Base-by-base conservation (phyloP, 176 grass and related monocot genomes). In the Zoysia japonica region DNA sequence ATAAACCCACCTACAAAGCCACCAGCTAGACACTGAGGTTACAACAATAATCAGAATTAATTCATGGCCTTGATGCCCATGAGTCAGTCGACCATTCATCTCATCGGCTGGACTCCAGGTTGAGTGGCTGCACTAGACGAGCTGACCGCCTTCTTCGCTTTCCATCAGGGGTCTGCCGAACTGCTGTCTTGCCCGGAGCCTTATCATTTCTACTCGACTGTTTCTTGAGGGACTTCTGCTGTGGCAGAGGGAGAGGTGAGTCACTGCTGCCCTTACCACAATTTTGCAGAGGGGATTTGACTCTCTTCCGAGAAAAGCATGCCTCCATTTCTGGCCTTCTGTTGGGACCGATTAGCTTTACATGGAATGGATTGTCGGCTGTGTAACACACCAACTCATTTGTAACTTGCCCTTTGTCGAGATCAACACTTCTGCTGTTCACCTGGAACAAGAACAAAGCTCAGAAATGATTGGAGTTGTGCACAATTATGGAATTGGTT, bases 301-400 rank as follows among this genome's bases (percentile, higher is more conserved):
- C 41, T 81, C 95, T 94, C 75, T 98, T 98, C 36, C 92, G 75
- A 47, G 81, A 36, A 2, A 85, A 84, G 71, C 77, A 69, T 19
- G 82, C 78, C 38, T 71, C 72, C 35, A 77, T 75, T 71, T 87
- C 80, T 11, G 67, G 86, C 57, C 54, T 74, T 73, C 63, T 66
- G 61, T 65, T 90, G 39, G 87, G 61, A 43, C 75, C 71, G 45
- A 93, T 74, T 9, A 95, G 64, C 65, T 67, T 85, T 59, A 95
- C 81, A 45, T 90, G 85, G 75, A 99, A 99, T 40, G 92, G 84
- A 72, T 95, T 93, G 2, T 10, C 61, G n/a, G 71, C 84, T 60
- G 96, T 99, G 62, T 99, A 87, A 48, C 96, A 99, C 38, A 95
- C 76, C 64, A 95, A 41, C 68, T 89, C 92, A 62, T 87, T 80